phyloP scores from a whole-genome alignment of 2,329 filamentous ascomycete species.

The Fusarium sp. region DNA sequence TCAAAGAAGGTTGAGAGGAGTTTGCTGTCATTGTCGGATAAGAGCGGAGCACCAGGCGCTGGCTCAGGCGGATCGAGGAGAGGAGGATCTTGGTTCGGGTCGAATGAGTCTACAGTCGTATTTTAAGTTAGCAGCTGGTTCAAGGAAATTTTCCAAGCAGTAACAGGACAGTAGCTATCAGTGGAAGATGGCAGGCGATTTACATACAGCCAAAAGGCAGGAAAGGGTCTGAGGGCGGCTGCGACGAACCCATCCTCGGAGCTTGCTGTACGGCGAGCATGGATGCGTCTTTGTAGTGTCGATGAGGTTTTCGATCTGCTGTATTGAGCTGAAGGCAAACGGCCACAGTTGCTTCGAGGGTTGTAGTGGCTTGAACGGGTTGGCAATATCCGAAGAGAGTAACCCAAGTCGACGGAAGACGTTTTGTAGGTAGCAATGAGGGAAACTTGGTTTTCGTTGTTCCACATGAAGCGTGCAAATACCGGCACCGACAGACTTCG shows the following conservation, averaged over 20 bases:
- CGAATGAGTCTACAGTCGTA: slow-evolving; percentile 60
- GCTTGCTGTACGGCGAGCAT: slow-evolving; percentile 70
- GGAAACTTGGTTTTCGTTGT: slow-evolving; percentile 12
- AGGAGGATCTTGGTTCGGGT: slow-evolving; percentile 62
- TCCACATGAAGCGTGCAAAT: slow-evolving; percentile 18
- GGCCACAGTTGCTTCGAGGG: slow-evolving; percentile 14
- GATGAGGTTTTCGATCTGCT: slow-evolving; percentile 21
- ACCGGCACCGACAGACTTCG: slow-evolving; percentile 1
- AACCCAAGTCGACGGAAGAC: neutral
- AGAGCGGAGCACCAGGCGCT: slow-evolving; percentile 75
- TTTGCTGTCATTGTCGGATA: slow-evolving; percentile 74
- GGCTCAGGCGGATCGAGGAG: slow-evolving; percentile 72
- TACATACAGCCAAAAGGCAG: slow-evolving; percentile 79
- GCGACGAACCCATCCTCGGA: slow-evolving; percentile 73
- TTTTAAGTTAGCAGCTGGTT: slow-evolving; percentile 46
- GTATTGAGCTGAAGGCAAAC: slow-evolving; percentile 13
- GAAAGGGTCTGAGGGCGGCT: slow-evolving; percentile 66
- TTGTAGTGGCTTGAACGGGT: slow-evolving; percentile 7
- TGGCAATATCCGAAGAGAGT: slow-evolving; percentile 10
- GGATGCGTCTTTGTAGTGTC: slow-evolving; percentile 58
- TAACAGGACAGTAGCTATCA: neutral
- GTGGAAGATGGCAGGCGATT: neutral
- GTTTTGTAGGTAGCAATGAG: neutral
- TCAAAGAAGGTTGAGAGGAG: slow-evolving; percentile 73
- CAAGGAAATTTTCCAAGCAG: neutral